These are phyloP conservation scores for Leucocoprinus sp. DNA, from an alignment of 768 basidiomycete genomes.

Conservation along the genomic window DNA sequence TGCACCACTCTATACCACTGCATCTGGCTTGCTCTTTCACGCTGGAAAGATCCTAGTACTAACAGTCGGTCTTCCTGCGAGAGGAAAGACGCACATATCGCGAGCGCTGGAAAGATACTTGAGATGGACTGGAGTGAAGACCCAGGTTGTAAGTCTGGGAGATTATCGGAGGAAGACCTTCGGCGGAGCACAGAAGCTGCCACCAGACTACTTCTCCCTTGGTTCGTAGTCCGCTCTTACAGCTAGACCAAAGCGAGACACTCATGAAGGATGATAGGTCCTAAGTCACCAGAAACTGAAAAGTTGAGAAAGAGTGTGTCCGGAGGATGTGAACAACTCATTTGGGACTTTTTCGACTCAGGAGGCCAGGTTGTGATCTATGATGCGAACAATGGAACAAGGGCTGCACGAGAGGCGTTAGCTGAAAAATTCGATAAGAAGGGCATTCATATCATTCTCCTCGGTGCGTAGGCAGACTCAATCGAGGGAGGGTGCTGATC, in stretches of 20 bases:
- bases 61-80: constrained; percentile 88
- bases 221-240: constrained; percentile 31
- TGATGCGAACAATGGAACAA: constrained; percentile 92
- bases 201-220: constrained; percentile 85
- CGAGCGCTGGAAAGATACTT: constrained; percentile 95
- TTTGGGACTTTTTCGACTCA: constrained; percentile 78
- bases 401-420: constrained; percentile 54
- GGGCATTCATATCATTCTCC: constrained; percentile 88
- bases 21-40: constrained; percentile 77
- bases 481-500: not conserved
- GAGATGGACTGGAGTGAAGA: constrained; percentile 97
- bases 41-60: constrained; percentile 94
- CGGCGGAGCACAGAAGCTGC: constrained; percentile 82
- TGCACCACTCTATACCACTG: constrained; percentile 93
- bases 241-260: not conserved
- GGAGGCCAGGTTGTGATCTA: constrained; percentile 98
- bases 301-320: constrained; percentile 66
- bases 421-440: constrained; percentile 79
- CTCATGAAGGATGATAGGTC: constrained; percentile 33
- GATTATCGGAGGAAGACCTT: constrained; percentile 89
- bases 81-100: constrained; percentile 96
- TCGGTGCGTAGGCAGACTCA: constrained; percentile 46
- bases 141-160: constrained; percentile 88
- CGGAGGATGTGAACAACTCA: constrained; percentile 79
- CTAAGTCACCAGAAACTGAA: constrained; percentile 76